phyloP scores from a whole-genome alignment of 805 yeast genomes.

The Pichia scutulata region DNA sequence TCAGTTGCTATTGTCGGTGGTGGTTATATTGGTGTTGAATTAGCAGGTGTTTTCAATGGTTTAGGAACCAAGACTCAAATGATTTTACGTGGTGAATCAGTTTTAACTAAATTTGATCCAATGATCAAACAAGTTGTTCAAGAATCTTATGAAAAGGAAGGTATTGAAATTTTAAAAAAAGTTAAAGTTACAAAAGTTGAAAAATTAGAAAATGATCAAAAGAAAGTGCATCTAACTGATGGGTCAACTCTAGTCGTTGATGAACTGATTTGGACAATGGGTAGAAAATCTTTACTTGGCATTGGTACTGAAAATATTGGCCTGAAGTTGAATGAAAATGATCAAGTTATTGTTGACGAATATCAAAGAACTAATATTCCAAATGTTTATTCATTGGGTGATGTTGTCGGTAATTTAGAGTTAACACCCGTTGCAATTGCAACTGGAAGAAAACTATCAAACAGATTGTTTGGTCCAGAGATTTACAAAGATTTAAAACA shows the following conservation, averaged over 20 bases:
- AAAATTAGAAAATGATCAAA: slow-evolving; percentile 40
- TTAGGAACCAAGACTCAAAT: slow-evolving; percentile 81
- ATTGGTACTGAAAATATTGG: slow-evolving; percentile 74
- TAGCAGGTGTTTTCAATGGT: slow-evolving; percentile 89
- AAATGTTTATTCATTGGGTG: slow-evolving; percentile 82
- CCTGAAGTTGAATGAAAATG: slow-evolving; percentile 50
- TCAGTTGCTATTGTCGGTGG: slow-evolving; percentile 94
- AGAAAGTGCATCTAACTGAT: slow-evolving; percentile 40
- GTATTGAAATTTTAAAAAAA: slow-evolving; percentile 71
- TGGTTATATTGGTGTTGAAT: slow-evolving; percentile 94
- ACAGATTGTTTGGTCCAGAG: slow-evolving; percentile 83
- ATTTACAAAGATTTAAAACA: slow-evolving; percentile 65
- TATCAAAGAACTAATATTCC: slow-evolving; percentile 73
- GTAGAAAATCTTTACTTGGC: slow-evolving; percentile 71
- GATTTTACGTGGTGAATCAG: slow-evolving; percentile 85
- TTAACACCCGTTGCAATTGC: slow-evolving; percentile 98
- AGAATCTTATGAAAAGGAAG: slow-evolving; percentile 70
- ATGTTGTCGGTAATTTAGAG: slow-evolving; percentile 87
- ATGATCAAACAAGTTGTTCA: slow-evolving; percentile 74
- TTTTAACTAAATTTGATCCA: slow-evolving; percentile 81
- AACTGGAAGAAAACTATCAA: slow-evolving; percentile 89
- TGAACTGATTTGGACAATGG: slow-evolving; percentile 85
- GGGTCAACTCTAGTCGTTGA: slow-evolving; percentile 56
- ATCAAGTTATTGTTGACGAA: slow-evolving; percentile 74
- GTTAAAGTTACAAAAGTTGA: slow-evolving; percentile 44